Conservation (phyloP, 1,284 basidiomycete genomes). For the Malassezia arunalokei region DNA sequence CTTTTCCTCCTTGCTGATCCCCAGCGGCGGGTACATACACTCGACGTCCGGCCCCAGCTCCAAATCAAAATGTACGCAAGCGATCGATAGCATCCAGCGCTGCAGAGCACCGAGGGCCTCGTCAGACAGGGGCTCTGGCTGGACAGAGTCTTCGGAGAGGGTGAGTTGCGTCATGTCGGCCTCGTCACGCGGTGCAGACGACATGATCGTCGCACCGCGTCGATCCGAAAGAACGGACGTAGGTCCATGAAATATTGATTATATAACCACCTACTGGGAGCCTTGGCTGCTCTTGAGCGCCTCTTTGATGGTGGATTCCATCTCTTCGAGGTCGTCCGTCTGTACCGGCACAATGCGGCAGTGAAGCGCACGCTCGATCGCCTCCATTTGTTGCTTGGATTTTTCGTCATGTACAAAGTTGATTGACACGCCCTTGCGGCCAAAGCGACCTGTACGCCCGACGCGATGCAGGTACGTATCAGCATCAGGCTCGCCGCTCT, state of each 20-base stretch:
- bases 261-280: neutral
- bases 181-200: neutral
- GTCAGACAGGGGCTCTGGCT: neutral
- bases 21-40: conserved; percentile 57
- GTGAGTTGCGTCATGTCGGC: conserved; percentile 11
- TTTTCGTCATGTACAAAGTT: conserved; percentile 44
- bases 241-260: neutral
- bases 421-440: conserved; percentile 44
- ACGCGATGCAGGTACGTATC: conserved; percentile 99
- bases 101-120: conserved; percentile 32
- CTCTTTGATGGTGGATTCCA: conserved; percentile 44
- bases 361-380: conserved; percentile 39
- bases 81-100: conserved; percentile 39
- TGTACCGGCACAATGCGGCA: conserved; percentile 36
- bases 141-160: neutral
- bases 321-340: conserved; percentile 43
- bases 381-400: conserved; percentile 39
- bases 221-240: no score
- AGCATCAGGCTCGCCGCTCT: conserved; percentile 60
- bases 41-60: conserved; percentile 66
- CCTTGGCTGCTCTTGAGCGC: neutral
- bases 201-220: neutral
- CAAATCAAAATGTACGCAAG: conserved; percentile 41
- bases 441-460: conserved; percentile 51
- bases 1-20: conserved; percentile 56